Evolutionary conservation across 805 yeast species (phyloP), one percentile per base, ranked within the genome.

Genomic region (Torulaspora gathmanii): DNA sequence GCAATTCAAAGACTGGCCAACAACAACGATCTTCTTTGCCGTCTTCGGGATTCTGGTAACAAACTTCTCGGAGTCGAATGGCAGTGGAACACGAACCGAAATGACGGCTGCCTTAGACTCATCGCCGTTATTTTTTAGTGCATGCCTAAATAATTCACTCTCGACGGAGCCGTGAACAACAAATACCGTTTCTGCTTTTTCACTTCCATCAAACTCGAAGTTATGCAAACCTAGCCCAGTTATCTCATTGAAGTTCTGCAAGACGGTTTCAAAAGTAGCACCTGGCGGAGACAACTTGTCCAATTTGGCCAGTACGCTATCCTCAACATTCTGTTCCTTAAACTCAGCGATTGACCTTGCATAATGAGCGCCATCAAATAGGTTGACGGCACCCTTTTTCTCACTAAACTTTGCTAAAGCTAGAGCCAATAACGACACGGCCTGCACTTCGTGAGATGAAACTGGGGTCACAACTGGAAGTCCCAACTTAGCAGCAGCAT

Each of bases 91-190:
- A 67, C 96, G 78, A 40, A 82, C 77, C 44, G 82, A 75, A 45
- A 90, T 65, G 40, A 83, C 77, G 52, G 89, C 95, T 41, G 79
- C 74, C n/a, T 70, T 65, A 13, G 61, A 50, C 40, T 65, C 63
- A 16, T 31, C 17, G 11, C 34, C 34, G 3, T 61, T 46, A 16
- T 61, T 59, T 27, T 61, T 52, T 37, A 82, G 69, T 23, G 75
- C 71, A 22, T 69, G 64, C 38, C 75, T 56, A 33, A 86, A 72
- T 45, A 78, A 67, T 44, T 79, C 70, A 13, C 83, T 69, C 61
- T 84, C 89, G 34, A 75, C 66, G 33, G 93, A 73, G 19, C 96
- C 95, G 53, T 84, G 80, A n/a, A 82, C 72, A 27, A 89, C 91
- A 63, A 86, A 82, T n/a, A 90, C 86, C 19, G 83, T 78, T 36